Conservation (phyloP, 169 alveolate genomes). For the Plasmodium berghei region DNA sequence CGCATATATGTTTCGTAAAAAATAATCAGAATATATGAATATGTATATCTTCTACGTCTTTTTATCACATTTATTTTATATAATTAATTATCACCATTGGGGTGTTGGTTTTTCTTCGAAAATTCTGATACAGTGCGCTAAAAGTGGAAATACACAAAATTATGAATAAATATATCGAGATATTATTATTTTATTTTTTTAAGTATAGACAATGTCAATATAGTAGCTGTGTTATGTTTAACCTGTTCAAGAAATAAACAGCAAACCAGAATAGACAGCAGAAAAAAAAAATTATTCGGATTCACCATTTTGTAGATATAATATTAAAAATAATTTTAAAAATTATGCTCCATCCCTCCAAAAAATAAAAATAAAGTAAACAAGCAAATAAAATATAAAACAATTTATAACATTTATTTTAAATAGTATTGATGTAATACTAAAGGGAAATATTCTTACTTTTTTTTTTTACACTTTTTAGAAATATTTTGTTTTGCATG, state of each 20-base stretch:
- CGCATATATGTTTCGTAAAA: not conserved
- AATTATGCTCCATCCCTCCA: not conserved
- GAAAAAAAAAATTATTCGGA: constrained; percentile 31
- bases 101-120: too few species aligned
- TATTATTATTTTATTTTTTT: too few species aligned
- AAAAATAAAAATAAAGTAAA: not conserved
- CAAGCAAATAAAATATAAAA: constrained; percentile 14
- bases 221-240: not conserved
- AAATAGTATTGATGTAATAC: not conserved
- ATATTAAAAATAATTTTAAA: constrained; percentile 38
- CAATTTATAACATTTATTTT: not conserved
- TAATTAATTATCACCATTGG: not conserved
- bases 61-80: not conserved
- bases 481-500: constrained; percentile 71
- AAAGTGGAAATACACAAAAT: not conserved
- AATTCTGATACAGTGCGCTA: constrained; percentile 2
- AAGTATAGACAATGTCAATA: too few species aligned
- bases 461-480: constrained; percentile 20
- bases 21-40: not conserved
- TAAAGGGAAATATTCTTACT: constrained; percentile 1
- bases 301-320: constrained; percentile 56
- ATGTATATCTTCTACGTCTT: not conserved
- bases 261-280: constrained; percentile 19
- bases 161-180: not conserved
- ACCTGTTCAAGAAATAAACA: constrained; percentile 27